phyloP scores from a whole-genome alignment of 139 green algal species.

The Raphidocelis subcapitata region DNA sequence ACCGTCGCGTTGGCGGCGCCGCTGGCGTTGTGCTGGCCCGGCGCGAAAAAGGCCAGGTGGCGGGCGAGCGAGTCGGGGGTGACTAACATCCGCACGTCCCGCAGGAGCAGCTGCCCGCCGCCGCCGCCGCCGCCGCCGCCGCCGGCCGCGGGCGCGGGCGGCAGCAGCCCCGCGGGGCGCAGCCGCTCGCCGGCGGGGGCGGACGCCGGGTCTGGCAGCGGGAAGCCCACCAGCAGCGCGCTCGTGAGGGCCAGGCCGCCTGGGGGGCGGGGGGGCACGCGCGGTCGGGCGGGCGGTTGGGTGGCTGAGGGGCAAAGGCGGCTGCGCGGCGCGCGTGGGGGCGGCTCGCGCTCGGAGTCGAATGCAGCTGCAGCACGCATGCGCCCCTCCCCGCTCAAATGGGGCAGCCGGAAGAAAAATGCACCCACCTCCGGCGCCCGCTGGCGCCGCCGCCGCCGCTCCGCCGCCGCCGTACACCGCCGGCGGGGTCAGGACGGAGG shows the following conservation, averaged over 20 bases:
- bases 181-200: neutral
- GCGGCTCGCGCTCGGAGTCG: no score
- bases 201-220: neutral
- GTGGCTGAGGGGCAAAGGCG: no score
- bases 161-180: slow-evolving; percentile 3
- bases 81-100: slow-evolving; percentile 21
- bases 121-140: neutral
- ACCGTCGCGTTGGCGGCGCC: no score
- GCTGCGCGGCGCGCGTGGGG: no score
- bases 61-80: neutral
- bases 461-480: no score
- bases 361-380: no score
- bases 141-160: neutral
- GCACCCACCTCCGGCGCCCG: no score
- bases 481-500: no score
- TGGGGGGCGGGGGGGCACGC: neutral
- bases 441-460: no score
- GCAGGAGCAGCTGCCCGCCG: neutral
- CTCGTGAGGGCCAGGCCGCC: neutral
- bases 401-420: no score
- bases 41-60: slow-evolving; percentile 16
- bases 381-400: no score
- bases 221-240: slow-evolving; percentile 15
- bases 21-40: neutral
- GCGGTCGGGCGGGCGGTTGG: no score